Percentiles rank a stretch among this genome's conserved stretches.
Conservation (phyloP, 805 yeast genomes). For the Wickerhamiella australiensis region DNA sequence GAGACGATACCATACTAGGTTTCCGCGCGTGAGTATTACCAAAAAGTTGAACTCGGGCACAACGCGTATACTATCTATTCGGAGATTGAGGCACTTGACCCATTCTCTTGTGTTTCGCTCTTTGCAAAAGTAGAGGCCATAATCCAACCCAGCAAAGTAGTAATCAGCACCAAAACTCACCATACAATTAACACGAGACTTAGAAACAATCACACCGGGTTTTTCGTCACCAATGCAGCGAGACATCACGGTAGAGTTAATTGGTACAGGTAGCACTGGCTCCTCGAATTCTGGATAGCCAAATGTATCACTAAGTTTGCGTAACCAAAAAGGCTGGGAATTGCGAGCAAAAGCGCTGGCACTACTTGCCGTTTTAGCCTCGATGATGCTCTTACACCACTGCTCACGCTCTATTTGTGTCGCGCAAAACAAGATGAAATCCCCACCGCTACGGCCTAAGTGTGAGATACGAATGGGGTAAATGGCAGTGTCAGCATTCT, state of each 20-base stretch:
- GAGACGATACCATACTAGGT: slow-evolving; percentile 49
- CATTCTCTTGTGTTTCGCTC: slow-evolving; percentile 33
- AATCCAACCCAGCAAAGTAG: slow-evolving; percentile 43
- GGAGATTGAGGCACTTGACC: slow-evolving; percentile 44
- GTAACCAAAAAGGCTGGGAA: slow-evolving; percentile 44
- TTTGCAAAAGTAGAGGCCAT: slow-evolving; percentile 46
- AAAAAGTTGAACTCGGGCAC: slow-evolving; percentile 44
- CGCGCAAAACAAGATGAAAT: slow-evolving; percentile 27
- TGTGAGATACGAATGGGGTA: slow-evolving; percentile 30
- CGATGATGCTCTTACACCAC: slow-evolving; percentile 45
- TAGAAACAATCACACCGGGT: slow-evolving; percentile 23
- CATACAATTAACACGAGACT: slow-evolving; percentile 33
- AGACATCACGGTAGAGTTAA: slow-evolving; percentile 26
- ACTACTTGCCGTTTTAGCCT: slow-evolving; percentile 34
- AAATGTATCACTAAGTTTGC: slow-evolving; percentile 47
- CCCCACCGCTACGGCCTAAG: slow-evolving; percentile 26
- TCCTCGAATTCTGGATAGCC: slow-evolving; percentile 47
- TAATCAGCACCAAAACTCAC: slow-evolving; percentile 32
- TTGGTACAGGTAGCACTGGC: slow-evolving; percentile 28
- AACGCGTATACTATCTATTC: slow-evolving; percentile 50
- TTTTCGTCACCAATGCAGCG: slow-evolving; percentile 24
- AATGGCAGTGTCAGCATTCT: slow-evolving; percentile 19
- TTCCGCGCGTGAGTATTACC: slow-evolving; percentile 46
- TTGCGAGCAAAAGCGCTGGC: slow-evolving; percentile 27
- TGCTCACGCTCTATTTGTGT: slow-evolving; percentile 36